Conservation (phyloP, 176 grass and related monocot species). For the Carex scoparia region DNA sequence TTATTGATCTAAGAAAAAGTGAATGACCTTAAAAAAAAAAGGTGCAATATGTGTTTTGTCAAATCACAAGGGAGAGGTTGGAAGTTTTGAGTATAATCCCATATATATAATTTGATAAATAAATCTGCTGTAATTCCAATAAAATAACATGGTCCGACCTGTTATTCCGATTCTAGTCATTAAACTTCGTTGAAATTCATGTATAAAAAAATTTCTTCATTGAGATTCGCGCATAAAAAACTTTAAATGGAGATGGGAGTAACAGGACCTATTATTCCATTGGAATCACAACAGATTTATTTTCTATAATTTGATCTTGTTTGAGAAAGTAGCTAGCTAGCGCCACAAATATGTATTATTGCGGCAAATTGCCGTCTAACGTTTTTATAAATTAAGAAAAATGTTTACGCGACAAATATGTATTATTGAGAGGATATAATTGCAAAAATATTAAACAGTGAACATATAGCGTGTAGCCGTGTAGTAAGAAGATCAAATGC, state of each 20-base stretch:
- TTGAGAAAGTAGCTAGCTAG: neutral
- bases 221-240: no score
- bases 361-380: no score
- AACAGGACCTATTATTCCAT: no score
- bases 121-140: no score
- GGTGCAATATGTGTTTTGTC: neutral
- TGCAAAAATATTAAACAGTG: conserved; percentile 7
- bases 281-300: no score
- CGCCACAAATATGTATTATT: neutral
- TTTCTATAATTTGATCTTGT: neutral
- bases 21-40: no score
- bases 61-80: neutral
- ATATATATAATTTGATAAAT: neutral
- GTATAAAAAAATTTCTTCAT: no score
- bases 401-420: neutral
- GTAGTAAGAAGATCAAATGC: conserved; percentile 7
- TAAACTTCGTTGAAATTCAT: no score
- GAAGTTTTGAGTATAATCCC: neutral
- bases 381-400: no score
- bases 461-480: conserved; percentile 22
- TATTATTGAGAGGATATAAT: neutral
- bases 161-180: no score
- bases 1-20: neutral
- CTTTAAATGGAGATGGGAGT: no score
- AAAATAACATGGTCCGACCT: no score